Evolutionary conservation across 2,329 filamentous ascomycete species (phyloP).

Genomic region (Claviceps maximensis): DNA sequence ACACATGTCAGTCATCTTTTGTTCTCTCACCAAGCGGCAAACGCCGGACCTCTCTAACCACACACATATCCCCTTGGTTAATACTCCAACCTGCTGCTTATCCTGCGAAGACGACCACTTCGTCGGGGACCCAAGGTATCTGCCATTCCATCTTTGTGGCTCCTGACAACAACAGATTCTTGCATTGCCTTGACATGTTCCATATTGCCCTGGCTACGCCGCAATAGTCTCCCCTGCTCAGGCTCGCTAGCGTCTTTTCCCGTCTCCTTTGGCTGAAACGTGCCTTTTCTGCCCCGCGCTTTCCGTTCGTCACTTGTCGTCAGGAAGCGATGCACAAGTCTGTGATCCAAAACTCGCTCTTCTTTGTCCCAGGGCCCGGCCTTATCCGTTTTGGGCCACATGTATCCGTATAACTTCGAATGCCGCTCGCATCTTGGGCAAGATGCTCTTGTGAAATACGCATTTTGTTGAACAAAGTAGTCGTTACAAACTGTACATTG

Average conservation of each 20-base stretch:
- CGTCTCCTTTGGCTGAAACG: conserved; percentile 13
- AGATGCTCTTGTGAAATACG: conserved; percentile 71
- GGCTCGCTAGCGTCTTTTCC: conserved; percentile 16
- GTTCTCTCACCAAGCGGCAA: not conserved
- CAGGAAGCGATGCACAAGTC: conserved; percentile 77
- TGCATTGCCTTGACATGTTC: conserved; percentile 4
- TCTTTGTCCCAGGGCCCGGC: conserved; percentile 62
- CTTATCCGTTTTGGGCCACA: conserved; percentile 90
- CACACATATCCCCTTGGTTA: no score
- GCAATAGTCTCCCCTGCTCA: conserved; percentile 1
- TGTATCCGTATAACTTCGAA: conserved; percentile 86
- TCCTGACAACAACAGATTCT: not conserved
- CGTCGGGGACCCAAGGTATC: conserved; percentile 13
- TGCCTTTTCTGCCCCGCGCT: conserved; percentile 30
- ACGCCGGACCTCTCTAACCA: no score
- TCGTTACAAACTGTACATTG: conserved; percentile 73
- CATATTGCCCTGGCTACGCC: conserved; percentile 7
- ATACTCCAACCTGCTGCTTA: conserved; percentile 19
- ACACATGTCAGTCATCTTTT: no score
- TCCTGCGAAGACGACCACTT: conserved; percentile 22
- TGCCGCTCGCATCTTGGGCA: conserved; percentile 92
- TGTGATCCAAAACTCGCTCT: conserved; percentile 65
- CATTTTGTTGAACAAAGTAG: conserved; percentile 78
- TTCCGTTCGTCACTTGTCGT: conserved; percentile 53
- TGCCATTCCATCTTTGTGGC: not conserved